Evolutionary conservation across 2,329 filamentous ascomycete genomes (phyloP), one percentile per base, ranked within the genome.

Genomic region (Monosporascus sp.): DNA sequence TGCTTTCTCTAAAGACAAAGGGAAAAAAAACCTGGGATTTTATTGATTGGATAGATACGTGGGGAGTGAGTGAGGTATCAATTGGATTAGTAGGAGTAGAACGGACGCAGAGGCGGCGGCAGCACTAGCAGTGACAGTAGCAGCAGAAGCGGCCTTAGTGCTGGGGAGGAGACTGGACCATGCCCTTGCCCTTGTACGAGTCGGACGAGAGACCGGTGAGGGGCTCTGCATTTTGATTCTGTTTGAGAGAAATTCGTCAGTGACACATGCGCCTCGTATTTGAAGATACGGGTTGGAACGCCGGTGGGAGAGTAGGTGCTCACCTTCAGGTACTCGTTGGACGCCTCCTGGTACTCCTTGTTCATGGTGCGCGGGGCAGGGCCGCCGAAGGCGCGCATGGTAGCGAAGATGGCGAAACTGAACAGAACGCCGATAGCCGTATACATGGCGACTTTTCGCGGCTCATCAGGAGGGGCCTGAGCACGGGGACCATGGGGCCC

Each of bases 321-420:
- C 77, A 96, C 93, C 83, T 85, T 92, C 73, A 97, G 81, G 75
- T 89, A 94, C 79, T 97, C 94, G 76, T 99, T 96, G 63, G 87
- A 82, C 64, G 88, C 88, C 80, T 97, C 91, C 79, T 99, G 90
- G 84, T 89, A 97, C 77, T 99, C 94, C 81, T 90, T 89, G 77
- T 80, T 93, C 92, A 99, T 96, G 67, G 93, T 96, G 72, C 80
- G 78, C 62, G 94, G 94, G 58, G 82, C 68, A 55, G 83, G 82
- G 70, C 83, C 81, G 66, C 88, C 90, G 71, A 89, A 86, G 62
- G 81, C 62, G 67, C 92, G 88, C 70, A 89, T 82, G 65, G 73
- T 58, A 65, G 77, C 78, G 78, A 97, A 97, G 72, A 97, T 57
- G 60, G 74, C 81, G 63, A 88, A 74, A 61, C 86, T 87, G 65